phyloP scores from a whole-genome alignment of 2,329 filamentous ascomycete genomes.

The Diaporthe helianthi region DNA sequence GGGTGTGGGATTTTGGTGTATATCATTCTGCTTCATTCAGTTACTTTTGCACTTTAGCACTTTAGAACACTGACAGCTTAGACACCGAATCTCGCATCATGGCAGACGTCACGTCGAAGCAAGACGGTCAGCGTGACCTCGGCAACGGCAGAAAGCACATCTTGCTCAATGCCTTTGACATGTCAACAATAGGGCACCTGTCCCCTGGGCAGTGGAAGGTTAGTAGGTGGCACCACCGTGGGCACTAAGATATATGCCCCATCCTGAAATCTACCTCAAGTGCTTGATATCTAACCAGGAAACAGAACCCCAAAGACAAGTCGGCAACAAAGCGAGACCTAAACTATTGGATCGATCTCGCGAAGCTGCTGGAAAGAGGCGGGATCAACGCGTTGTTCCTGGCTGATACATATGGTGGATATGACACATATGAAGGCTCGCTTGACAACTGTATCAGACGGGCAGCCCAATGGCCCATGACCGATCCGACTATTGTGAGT shows the following conservation, averaged over 20 bases:
- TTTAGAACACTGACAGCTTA: too few species aligned
- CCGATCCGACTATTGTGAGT: conserved; percentile 67
- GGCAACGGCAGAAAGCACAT: conserved; percentile 57
- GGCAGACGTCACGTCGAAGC: conserved; percentile 12
- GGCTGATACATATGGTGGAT: conserved; percentile 70
- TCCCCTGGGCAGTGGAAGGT: conserved; percentile 74
- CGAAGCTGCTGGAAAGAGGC: conserved; percentile 66
- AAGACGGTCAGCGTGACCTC: conserved; percentile 22
- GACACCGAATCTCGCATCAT: neutral
- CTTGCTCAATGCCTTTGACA: conserved; percentile 70
- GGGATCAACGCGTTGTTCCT: conserved; percentile 71
- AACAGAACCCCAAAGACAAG: conserved; percentile 65
- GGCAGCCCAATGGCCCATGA: conserved; percentile 70
- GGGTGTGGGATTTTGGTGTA: neutral
- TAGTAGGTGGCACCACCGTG: conserved; percentile 13
- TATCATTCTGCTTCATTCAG: neutral
- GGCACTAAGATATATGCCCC: neutral
- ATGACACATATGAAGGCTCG: conserved; percentile 67
- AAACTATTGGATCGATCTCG: conserved; percentile 69
- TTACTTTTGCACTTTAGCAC: too few species aligned
- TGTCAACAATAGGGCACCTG: conserved; percentile 69
- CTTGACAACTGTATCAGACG: conserved; percentile 67
- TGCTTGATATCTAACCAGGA: neutral
- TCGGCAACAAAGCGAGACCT: conserved; percentile 67
- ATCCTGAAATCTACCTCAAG: too few species aligned